Percentiles rank a stretch among this genome's conserved stretches.
phyloP scores from a whole-genome alignment of 1,284 basidiomycete species.

The Trichosporon sp. region DNA sequence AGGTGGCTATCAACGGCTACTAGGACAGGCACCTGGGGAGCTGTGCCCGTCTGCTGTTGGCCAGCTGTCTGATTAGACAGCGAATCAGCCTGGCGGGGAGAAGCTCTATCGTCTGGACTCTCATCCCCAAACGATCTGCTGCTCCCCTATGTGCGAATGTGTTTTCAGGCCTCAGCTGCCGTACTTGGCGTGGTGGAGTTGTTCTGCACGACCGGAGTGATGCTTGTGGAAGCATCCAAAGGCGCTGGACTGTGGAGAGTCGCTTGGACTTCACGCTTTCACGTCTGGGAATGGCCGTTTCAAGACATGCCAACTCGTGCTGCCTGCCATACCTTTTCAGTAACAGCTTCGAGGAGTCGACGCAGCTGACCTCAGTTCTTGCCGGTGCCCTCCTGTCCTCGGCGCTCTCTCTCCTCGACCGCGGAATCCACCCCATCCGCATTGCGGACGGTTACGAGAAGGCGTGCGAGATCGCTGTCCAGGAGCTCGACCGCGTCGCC shows the following conservation, averaged over 20 bases:
- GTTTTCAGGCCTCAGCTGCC: no score
- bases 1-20: neutral
- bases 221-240: no score
- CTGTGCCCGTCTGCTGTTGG: neutral
- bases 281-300: neutral
- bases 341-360: neutral
- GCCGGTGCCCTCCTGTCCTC: slow-evolving; percentile 79
- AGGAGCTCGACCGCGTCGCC: slow-evolving; percentile 86
- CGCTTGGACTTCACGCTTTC: no score
- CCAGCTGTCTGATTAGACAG: no score
- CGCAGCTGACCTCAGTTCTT: slow-evolving; percentile 60
- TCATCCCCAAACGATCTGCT: no score
- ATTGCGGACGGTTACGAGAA: slow-evolving; percentile 98
- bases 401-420: slow-evolving; percentile 73
- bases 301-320: neutral
- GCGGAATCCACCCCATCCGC: slow-evolving; percentile 95
- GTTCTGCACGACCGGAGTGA: no score
- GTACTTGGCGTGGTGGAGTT: no score
- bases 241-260: no score
- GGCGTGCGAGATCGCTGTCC: slow-evolving; percentile 83
- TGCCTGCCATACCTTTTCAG: neutral
- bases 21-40: no score
- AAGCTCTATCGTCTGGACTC: no score
- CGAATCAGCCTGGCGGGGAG: no score
- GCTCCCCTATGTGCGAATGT: no score